phyloP scores from a whole-genome alignment of 2,329 filamentous ascomycete species.

The Tothia fuscella region DNA sequence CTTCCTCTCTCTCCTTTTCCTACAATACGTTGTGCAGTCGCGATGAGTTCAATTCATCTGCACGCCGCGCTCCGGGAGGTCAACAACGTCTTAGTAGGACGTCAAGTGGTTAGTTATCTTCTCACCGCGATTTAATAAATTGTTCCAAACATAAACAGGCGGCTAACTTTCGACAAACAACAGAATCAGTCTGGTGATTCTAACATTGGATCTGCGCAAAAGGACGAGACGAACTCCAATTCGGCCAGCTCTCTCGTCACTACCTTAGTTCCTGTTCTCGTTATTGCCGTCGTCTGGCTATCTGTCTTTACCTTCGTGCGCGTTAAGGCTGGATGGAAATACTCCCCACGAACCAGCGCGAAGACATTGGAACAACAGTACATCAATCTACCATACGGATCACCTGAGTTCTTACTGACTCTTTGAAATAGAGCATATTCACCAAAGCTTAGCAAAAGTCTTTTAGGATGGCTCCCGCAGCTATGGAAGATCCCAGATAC shows the following conservation, averaged over 20 bases:
- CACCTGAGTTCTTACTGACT: conserved; percentile 6
- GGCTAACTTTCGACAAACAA: too few species aligned
- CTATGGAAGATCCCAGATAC: conserved; percentile 31
- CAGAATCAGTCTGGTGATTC: conserved; percentile 9
- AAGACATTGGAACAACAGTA: conserved; percentile 11
- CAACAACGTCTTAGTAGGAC: too few species aligned
- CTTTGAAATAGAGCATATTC: conserved; percentile 19
- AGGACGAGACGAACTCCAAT: conserved; percentile 25
- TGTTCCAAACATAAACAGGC: too few species aligned
- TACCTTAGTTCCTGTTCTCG: conserved; percentile 35
- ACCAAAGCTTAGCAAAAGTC: conserved; percentile 31
- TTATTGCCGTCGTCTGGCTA: conserved; percentile 33
- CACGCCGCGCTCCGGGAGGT: too few species aligned
- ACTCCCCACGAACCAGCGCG: conserved; percentile 19
- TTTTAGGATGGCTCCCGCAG: conserved; percentile 43
- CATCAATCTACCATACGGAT: not conserved
- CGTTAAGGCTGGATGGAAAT: conserved; percentile 30
- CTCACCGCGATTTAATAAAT: too few species aligned
- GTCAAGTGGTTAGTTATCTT: too few species aligned
- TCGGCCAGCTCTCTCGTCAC: conserved; percentile 37
- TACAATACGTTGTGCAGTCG: too few species aligned
- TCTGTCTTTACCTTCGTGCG: conserved; percentile 35
- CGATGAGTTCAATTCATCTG: too few species aligned
- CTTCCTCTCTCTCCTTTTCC: too few species aligned
- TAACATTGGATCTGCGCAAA: conserved; percentile 12